phyloP scores from a whole-genome alignment of 768 basidiomycete genomes.

The Multifurca ochricompacta region DNA sequence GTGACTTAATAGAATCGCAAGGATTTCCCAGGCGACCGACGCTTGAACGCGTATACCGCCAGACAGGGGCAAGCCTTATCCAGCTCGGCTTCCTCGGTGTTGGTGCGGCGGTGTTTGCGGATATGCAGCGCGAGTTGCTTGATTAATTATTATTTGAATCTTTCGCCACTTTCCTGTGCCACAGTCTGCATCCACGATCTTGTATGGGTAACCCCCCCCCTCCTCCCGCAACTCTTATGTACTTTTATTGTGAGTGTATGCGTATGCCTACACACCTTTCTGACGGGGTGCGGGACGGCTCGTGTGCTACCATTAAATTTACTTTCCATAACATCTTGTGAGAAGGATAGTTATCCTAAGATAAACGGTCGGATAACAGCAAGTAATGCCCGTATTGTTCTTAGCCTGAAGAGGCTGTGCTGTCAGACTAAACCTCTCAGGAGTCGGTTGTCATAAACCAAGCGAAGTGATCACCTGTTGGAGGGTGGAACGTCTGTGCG shows the following conservation, averaged over 20 bases:
- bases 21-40: slow-evolving; percentile 62
- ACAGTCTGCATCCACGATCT: not conserved
- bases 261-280: not conserved
- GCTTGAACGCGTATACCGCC: slow-evolving; percentile 72
- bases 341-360: not conserved
- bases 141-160: slow-evolving; percentile 26
- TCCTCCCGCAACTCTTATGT: slow-evolving; percentile 11
- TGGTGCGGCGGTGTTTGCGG: slow-evolving; percentile 75
- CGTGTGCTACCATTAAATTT: not conserved
- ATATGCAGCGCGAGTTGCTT: slow-evolving; percentile 67
- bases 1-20: slow-evolving; percentile 53
- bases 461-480: too few species aligned
- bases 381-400: too few species aligned
- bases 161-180: not conserved
- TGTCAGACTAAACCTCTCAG: too few species aligned
- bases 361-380: too few species aligned
- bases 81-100: slow-evolving; percentile 66
- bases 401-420: too few species aligned
- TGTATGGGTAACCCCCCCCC: slow-evolving; percentile 15
- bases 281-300: not conserved
- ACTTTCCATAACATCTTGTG: not conserved
- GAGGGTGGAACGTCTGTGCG: too few species aligned
- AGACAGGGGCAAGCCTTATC: slow-evolving; percentile 57
- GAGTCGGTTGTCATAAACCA: too few species aligned
- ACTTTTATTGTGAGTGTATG: slow-evolving; percentile 5